Conservation (phyloP, 148 eudicot genomes). For the Selenicereus undatus region DNA sequence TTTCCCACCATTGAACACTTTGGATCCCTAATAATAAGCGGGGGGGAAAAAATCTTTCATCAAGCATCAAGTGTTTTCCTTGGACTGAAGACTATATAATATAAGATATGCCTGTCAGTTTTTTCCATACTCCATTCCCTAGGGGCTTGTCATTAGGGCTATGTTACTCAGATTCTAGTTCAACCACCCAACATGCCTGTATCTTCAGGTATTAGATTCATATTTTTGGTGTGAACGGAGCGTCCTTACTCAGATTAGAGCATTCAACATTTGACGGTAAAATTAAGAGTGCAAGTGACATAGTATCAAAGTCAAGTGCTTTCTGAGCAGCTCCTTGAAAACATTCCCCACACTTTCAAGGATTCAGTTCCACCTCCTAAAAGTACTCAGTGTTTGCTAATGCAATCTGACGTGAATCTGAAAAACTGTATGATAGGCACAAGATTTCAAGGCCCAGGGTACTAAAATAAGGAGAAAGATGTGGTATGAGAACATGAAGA, state of each 20-base stretch:
- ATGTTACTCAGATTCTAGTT: too few relatives aligned
- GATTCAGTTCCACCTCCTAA: neutral
- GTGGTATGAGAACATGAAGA: slow-evolving; percentile 87
- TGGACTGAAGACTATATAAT: too few relatives aligned
- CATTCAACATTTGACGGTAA: too few relatives aligned
- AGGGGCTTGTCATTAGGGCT: too few relatives aligned
- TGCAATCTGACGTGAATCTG: neutral
- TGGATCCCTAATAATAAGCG: neutral
- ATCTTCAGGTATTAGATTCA: too few relatives aligned
- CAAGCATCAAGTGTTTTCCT: too few relatives aligned
- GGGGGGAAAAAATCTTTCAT: too few relatives aligned
- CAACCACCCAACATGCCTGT: too few relatives aligned
- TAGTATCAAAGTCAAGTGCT: neutral
- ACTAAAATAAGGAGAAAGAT: slow-evolving; percentile 73
- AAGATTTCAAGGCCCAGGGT: slow-evolving; percentile 80
- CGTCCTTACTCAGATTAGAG: neutral
- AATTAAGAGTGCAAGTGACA: too few relatives aligned
- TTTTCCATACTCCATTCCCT: too few relatives aligned
- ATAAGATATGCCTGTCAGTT: too few relatives aligned
- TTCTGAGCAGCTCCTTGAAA: neutral
- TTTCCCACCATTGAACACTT: neutral
- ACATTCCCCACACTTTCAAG: neutral
- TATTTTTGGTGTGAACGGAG: too few relatives aligned
- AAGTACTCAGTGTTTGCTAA: neutral
- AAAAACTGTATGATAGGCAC: slow-evolving; percentile 43